Evolutionary conservation across 768 basidiomycete genomes (phyloP).

Genomic region (Gymnopilus junonius): DNA sequence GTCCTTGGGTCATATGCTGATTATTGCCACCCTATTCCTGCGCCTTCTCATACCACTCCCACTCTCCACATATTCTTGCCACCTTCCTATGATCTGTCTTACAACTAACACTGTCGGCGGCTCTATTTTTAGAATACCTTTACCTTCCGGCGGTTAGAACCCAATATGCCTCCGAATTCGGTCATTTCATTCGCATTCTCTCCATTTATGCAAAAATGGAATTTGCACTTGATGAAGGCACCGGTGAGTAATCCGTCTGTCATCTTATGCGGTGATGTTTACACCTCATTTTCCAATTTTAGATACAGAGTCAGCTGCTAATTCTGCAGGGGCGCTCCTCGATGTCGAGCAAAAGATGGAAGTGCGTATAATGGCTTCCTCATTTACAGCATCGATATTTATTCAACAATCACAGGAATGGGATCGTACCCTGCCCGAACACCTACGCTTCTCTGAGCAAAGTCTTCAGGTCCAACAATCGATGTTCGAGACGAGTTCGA

Average conservation of each 20-base stretch:
- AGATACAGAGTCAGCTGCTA: constrained; percentile 41
- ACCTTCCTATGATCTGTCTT: constrained; percentile 22
- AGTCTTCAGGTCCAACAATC: constrained; percentile 69
- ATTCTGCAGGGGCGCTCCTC: constrained; percentile 37
- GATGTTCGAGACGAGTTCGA: constrained; percentile 82
- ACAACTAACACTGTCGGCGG: constrained; percentile 17
- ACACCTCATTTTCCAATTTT: constrained; percentile 20
- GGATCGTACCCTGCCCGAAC: constrained; percentile 68
- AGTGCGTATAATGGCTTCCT: constrained; percentile 31
- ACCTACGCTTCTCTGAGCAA: constrained; percentile 72
- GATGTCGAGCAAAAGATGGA: constrained; percentile 51
- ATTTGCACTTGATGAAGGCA: constrained; percentile 52
- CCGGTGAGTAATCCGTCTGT: constrained; percentile 39
- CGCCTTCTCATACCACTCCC: constrained; percentile 25
- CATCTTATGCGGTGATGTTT: constrained; percentile 7
- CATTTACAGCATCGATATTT: constrained; percentile 13
- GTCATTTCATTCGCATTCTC: constrained; percentile 73
- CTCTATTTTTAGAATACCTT: constrained; percentile 61
- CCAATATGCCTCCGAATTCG: constrained; percentile 71
- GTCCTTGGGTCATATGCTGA: constrained; percentile 23
- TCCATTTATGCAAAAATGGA: constrained; percentile 68
- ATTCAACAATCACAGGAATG: constrained; percentile 51
- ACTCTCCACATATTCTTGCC: constrained; percentile 18
- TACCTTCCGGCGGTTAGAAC: constrained; percentile 64
- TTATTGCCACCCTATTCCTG: constrained; percentile 25